Evolutionary conservation across 2,329 filamentous ascomycete species (phyloP).

Genomic region (Clonostachys solani): DNA sequence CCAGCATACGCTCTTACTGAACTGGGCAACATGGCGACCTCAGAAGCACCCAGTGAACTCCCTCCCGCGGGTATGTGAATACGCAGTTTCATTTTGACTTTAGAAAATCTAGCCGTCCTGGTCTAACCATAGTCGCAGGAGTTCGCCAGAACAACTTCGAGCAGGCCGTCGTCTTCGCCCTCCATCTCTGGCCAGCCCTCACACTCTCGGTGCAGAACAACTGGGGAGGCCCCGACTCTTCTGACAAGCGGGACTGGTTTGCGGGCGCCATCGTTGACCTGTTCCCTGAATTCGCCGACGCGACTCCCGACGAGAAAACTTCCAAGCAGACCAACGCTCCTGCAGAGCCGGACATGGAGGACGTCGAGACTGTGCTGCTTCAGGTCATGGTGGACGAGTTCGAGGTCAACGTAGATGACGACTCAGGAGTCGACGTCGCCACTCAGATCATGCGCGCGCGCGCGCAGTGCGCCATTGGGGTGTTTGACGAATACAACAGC

Average conservation of each 20-base stretch:
- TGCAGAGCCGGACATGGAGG: conserved; percentile 64
- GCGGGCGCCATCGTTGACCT: conserved; percentile 83
- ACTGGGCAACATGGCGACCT: conserved; percentile 3
- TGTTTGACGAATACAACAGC: conserved; percentile 59
- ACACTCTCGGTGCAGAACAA: conserved; percentile 80
- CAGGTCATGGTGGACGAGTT: conserved; percentile 97
- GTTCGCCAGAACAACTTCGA: conserved; percentile 67
- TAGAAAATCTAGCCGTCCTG: neutral
- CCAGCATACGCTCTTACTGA: too few species aligned
- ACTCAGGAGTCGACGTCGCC: conserved; percentile 72
- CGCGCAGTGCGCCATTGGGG: conserved; percentile 58
- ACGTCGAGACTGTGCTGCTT: conserved; percentile 79
- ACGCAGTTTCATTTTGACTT: neutral
- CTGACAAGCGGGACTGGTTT: conserved; percentile 95
- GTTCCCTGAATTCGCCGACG: conserved; percentile 60
- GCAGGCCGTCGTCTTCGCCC: conserved; percentile 76
- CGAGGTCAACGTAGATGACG: conserved; percentile 88
- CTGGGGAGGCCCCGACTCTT: conserved; percentile 81
- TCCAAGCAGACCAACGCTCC: conserved; percentile 9
- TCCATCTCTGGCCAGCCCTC: conserved; percentile 86
- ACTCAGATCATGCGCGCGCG: conserved; percentile 66
- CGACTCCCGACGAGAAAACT: conserved; percentile 15
- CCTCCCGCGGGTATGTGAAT: conserved; percentile 7
- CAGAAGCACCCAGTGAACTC: conserved; percentile 3
- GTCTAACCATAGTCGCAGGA: neutral